Percentiles rank a stretch among this genome's conserved stretches.
These are phyloP conservation scores for Russula emetica DNA, from an alignment of 768 basidiomycete species.

Conservation along the genomic window DNA sequence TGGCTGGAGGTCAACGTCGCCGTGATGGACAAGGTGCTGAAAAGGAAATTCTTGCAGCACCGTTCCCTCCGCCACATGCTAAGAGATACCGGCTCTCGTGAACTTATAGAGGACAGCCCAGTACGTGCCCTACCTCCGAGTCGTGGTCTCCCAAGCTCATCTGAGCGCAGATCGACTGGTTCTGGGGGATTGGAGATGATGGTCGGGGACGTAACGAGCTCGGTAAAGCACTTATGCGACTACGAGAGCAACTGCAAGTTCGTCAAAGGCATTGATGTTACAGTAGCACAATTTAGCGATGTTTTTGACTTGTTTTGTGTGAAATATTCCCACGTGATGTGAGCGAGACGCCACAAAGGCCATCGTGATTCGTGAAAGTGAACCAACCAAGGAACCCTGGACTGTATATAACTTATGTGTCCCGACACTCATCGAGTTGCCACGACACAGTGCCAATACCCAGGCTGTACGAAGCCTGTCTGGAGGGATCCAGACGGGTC, in stretches of 20 bases:
- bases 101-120: conserved; percentile 39
- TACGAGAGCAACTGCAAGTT: conserved; percentile 36
- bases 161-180: conserved; percentile 36
- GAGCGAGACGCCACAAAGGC: background rate
- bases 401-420: conserved; percentile 16
- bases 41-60: conserved; percentile 42
- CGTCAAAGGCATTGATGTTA: conserved; percentile 18
- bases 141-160: background rate
- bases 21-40: conserved; percentile 40
- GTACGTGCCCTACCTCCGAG: conserved; percentile 7
- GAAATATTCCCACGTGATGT: conserved; percentile 12
- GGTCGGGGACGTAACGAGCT: conserved; percentile 40
- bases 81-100: conserved; percentile 38
- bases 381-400: background rate
- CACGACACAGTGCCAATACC: conserved; percentile 23
- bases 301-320: background rate
- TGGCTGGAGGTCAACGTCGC: conserved; percentile 23
- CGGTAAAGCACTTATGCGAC: conserved; percentile 40
- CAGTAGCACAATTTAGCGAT: background rate
- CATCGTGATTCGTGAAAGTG: background rate
- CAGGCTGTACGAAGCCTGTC: conserved; percentile 23
- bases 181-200: conserved; percentile 42
- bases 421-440: conserved; percentile 21
- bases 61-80: conserved; percentile 35
- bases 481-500: conserved; percentile 30